These are phyloP conservation scores for Mucor irregularis DNA, from an alignment of 371 early-diverging fungal genomes.

Conservation along the genomic window DNA sequence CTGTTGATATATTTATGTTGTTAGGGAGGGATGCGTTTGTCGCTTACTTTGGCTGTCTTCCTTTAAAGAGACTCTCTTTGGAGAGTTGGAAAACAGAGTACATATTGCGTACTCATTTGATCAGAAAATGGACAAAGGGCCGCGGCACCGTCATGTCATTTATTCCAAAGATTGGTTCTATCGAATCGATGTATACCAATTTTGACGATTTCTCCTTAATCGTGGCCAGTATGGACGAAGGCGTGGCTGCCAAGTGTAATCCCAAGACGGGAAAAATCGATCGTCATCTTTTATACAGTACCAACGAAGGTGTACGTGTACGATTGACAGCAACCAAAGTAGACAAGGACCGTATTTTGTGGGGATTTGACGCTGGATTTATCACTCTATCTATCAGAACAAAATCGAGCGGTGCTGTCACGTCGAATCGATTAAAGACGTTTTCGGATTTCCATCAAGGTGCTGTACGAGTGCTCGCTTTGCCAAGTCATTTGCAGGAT, in stretches of 20 bases:
- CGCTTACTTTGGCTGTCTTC: slow-evolving; percentile 45
- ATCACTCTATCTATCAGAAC: slow-evolving; percentile 37
- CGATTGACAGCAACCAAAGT: slow-evolving; percentile 32
- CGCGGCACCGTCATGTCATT: slow-evolving; percentile 43
- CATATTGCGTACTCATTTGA: slow-evolving; percentile 43
- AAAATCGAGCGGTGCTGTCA: too few species aligned
- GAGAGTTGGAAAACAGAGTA: slow-evolving; percentile 58
- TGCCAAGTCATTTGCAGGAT: slow-evolving; percentile 27
- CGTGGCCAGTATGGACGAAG: slow-evolving; percentile 40
- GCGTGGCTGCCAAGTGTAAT: slow-evolving; percentile 44
- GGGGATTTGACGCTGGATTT: slow-evolving; percentile 45
- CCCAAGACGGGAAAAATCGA: slow-evolving; percentile 47
- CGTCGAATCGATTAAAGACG: slow-evolving; percentile 29
- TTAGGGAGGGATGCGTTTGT: slow-evolving; percentile 53
- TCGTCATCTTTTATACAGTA: slow-evolving; percentile 39
- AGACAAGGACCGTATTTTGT: slow-evolving; percentile 47
- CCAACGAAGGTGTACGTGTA: slow-evolving; percentile 29
- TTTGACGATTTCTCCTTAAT: slow-evolving; percentile 40
- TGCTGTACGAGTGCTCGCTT: slow-evolving; percentile 29
- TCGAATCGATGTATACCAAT: slow-evolving; percentile 41
- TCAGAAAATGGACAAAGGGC: slow-evolving; percentile 54
- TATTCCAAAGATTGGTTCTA: slow-evolving; percentile 42
- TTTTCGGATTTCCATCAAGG: slow-evolving; percentile 49
- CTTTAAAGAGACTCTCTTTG: slow-evolving; percentile 37
- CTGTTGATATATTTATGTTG: neutral